Conservation (phyloP, 1,284 basidiomycete genomes). For the Heterobasidion parviporum region DNA sequence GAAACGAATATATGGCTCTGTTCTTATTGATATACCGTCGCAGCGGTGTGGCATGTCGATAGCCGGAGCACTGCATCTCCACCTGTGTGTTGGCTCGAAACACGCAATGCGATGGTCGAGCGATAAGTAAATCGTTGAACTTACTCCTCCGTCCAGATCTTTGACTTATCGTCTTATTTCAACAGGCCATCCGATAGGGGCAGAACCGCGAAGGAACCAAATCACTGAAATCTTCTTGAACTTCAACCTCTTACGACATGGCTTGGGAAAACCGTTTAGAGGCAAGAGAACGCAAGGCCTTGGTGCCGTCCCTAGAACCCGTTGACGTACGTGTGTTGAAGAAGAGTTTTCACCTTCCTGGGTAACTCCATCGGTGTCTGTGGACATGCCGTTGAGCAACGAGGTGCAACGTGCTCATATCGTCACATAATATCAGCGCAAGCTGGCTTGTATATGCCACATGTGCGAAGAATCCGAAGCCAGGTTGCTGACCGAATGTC, state of each 20-base stretch:
- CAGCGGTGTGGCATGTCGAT: neutral
- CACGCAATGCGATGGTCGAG: no score
- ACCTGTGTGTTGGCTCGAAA: no score
- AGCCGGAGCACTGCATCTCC: neutral
- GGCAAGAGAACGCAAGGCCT: neutral
- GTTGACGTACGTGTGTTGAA: neutral
- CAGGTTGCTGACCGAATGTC: neutral
- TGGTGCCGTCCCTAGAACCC: neutral
- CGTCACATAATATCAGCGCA: conserved; percentile 1
- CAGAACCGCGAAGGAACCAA: neutral
- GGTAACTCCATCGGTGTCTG: neutral
- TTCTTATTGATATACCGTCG: neutral
- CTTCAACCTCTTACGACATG: neutral
- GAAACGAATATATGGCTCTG: neutral
- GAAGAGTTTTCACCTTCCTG: neutral
- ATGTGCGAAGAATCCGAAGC: neutral
- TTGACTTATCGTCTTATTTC: neutral
- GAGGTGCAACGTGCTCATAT: neutral
- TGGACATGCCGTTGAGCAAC: neutral
- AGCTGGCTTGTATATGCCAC: neutral
- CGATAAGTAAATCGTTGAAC: no score
- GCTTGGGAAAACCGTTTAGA: neutral
- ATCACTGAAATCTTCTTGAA: neutral
- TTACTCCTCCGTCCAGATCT: no score
- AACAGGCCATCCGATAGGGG: neutral